phyloP scores from a whole-genome alignment of 78 protist species.

The Dictyostelium brefeldianum region DNA sequence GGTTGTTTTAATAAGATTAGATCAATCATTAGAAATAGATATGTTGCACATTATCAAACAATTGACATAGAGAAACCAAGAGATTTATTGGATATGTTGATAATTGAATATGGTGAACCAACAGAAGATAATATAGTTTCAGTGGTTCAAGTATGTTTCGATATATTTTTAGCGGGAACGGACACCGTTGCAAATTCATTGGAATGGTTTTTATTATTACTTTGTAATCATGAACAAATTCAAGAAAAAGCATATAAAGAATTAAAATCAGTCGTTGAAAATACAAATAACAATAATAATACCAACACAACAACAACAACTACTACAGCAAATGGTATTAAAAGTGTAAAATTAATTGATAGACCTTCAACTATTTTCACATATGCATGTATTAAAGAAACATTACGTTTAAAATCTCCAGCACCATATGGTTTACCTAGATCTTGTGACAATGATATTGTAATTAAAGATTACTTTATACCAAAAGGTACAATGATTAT shows the following conservation, averaged over 20 bases:
- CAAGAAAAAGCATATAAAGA: slow-evolving; percentile 27
- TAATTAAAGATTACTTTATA: slow-evolving; percentile 9
- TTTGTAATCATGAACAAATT: slow-evolving; percentile 21
- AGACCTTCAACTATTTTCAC: slow-evolving; percentile 10
- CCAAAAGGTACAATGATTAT: slow-evolving; percentile 39
- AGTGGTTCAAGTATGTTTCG: background rate
- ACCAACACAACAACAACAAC: background rate
- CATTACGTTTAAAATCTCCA: slow-evolving; percentile 18
- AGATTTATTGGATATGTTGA: slow-evolving; percentile 40
- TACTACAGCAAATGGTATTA: too few relatives aligned
- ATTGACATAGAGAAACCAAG: slow-evolving; percentile 32
- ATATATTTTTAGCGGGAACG: background rate
- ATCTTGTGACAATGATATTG: background rate
- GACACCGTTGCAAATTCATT: slow-evolving; percentile 43
- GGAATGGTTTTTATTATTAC: slow-evolving; percentile 37
- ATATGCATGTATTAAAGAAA: slow-evolving; percentile 31
- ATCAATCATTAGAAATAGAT: background rate
- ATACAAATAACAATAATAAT: background rate
- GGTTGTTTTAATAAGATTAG: slow-evolving; percentile 3
- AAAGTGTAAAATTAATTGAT: background rate
- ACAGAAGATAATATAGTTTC: background rate
- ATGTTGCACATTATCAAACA: background rate
- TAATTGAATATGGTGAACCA: slow-evolving; percentile 1
- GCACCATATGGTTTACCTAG: slow-evolving; percentile 71
- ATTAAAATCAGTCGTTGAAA: background rate